phyloP scores from a whole-genome alignment of 2,329 filamentous ascomycete species.

The Fusarium sp. region DNA sequence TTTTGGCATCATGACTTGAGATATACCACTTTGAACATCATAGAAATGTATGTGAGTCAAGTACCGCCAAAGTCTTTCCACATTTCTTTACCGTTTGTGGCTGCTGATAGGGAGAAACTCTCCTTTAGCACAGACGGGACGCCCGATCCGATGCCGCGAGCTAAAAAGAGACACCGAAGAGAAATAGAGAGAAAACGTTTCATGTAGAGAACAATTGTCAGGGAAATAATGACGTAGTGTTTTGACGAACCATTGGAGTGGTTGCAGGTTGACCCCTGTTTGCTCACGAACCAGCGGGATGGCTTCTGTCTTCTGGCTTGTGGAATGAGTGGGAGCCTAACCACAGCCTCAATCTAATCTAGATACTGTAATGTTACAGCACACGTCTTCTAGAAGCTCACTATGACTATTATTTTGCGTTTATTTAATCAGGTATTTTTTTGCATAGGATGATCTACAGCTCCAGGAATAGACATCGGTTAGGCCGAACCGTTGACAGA shows the following conservation, averaged over 20 bases:
- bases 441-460: not conserved
- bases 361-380: conserved; percentile 11
- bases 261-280: conserved; percentile 32
- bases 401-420: conserved; percentile 3
- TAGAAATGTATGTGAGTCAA: not conserved
- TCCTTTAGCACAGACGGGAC: conserved; percentile 9
- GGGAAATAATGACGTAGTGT: conserved; percentile 37
- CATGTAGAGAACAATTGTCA: not conserved
- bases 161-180: not conserved
- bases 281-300: not conserved
- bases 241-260: conserved; percentile 26
- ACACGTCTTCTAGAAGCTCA: conserved; percentile 18
- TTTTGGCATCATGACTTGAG: conserved; percentile 9
- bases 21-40: conserved; percentile 1
- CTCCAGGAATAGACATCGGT: conserved; percentile 25
- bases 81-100: conserved; percentile 2
- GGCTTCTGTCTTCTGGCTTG: not conserved
- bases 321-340: conserved; percentile 9
- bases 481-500: not conserved
- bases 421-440: not conserved
- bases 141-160: conserved; percentile 30
- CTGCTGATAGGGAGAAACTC: conserved; percentile 22
- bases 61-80: conserved; percentile 18
- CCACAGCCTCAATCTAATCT: not conserved
- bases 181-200: conserved; percentile 4